Evolutionary conservation across 208 protist genomes (phyloP).

Genomic region (Leishmania arabica): DNA sequence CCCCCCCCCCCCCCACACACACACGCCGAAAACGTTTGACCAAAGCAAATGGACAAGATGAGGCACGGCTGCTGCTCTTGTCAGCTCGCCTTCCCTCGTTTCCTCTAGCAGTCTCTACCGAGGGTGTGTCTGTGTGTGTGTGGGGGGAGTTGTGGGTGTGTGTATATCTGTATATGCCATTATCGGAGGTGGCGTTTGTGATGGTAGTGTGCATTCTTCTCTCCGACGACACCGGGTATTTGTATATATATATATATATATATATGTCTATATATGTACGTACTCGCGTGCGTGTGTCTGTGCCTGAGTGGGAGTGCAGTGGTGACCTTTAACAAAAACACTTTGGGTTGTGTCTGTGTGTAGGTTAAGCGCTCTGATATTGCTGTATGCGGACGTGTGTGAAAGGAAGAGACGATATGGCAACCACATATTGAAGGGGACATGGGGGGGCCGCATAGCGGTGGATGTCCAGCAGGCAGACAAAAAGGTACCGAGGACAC

Average conservation of each 20-base stretch:
- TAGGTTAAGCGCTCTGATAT: neutral
- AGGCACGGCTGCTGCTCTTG: neutral
- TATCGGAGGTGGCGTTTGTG: neutral
- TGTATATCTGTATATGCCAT: neutral
- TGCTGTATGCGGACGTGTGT: neutral
- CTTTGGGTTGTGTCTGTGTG: neutral
- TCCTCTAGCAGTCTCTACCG: neutral
- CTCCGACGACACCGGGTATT: neutral
- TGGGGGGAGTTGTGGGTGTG: neutral
- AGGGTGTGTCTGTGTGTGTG: neutral
- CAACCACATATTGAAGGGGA: no score
- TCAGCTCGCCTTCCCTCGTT: neutral
- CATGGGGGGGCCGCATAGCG: no score
- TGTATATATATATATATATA: neutral
- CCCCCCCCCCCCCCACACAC: no score
- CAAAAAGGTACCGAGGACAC: neutral
- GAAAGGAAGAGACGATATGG: no score
- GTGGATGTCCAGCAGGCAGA: neutral
- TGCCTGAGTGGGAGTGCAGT: neutral
- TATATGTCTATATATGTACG: neutral
- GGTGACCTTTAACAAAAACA: neutral
- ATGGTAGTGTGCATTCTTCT: neutral
- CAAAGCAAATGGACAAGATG: neutral
- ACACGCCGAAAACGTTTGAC: neutral
- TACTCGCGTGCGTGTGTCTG: slow-evolving; percentile 1